Conservation (phyloP, 202 grass and related monocot species). For the Zizania palustris region DNA sequence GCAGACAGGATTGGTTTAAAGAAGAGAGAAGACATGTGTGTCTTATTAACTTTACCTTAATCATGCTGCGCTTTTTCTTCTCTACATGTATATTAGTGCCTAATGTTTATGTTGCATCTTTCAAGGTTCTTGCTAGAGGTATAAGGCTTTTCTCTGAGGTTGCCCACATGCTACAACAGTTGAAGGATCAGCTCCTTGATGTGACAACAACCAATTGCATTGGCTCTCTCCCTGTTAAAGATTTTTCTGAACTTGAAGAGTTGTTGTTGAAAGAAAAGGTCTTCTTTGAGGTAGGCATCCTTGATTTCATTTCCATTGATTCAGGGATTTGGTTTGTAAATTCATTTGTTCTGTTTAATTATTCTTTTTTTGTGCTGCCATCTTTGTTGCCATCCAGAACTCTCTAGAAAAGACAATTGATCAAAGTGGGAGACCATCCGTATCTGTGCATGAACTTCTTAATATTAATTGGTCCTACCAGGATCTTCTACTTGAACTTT, state of each 20-base stretch:
- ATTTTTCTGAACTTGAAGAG: conserved; percentile 71
- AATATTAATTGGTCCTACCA: conserved; percentile 83
- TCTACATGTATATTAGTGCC: conserved; percentile 18
- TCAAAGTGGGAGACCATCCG: conserved; percentile 44
- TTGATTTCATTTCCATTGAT: conserved; percentile 33
- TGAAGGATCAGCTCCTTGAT: conserved; percentile 61
- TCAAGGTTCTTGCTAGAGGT: conserved; percentile 76
- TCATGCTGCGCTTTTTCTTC: conserved; percentile 32
- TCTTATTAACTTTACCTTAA: conserved; percentile 20
- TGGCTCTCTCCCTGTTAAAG: conserved; percentile 50
- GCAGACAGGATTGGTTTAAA: conserved; percentile 71
- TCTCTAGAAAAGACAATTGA: conserved; percentile 50
- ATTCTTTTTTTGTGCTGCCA: conserved; percentile 31
- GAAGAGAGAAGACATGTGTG: conserved; percentile 71
- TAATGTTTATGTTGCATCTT: conserved; percentile 44
- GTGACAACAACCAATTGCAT: conserved; percentile 26
- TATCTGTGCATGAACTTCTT: conserved; percentile 60
- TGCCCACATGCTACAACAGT: conserved; percentile 55
- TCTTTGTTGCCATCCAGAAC: conserved; percentile 49
- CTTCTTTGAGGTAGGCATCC: conserved; percentile 68
- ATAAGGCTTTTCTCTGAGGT: conserved; percentile 65
- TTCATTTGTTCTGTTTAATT: conserved; percentile 37
- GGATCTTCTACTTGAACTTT: conserved; percentile 79
- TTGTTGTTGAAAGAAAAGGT: conserved; percentile 71
- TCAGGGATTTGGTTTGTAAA: neutral